Conservation (phyloP, 768 basidiomycete genomes). For the Rhizopogon salebrosus region DNA sequence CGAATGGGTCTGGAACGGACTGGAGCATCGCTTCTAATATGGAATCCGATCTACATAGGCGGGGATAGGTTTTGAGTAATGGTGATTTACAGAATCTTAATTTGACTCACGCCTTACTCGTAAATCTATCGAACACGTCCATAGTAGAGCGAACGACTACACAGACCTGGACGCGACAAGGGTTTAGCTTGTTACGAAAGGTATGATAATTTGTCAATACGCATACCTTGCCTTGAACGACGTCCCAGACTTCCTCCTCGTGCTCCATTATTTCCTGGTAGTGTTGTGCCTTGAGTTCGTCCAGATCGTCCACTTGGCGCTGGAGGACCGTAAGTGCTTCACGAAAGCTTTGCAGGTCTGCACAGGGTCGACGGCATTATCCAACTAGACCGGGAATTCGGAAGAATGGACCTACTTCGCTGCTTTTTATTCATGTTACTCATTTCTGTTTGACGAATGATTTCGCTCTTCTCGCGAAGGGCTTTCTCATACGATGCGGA, state of each 20-base stretch:
- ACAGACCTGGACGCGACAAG: slow-evolving; percentile 47
- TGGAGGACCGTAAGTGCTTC: slow-evolving; percentile 79
- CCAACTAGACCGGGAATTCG: slow-evolving; percentile 2
- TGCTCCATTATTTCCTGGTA: slow-evolving; percentile 88
- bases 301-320: slow-evolving; percentile 86
- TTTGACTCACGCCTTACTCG: slow-evolving; percentile 70
- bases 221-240: slow-evolving; percentile 75
- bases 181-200: slow-evolving; percentile 10
- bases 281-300: slow-evolving; percentile 78
- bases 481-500: slow-evolving; percentile 79
- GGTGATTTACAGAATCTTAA: slow-evolving; percentile 3
- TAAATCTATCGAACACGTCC: slow-evolving; percentile 87
- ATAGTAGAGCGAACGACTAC: slow-evolving; percentile 85
- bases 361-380: slow-evolving; percentile 6
- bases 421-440: slow-evolving; percentile 81
- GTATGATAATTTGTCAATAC: neutral
- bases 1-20: slow-evolving; percentile 88
- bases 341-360: slow-evolving; percentile 86
- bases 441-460: slow-evolving; percentile 82
- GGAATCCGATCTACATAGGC: slow-evolving; percentile 66
- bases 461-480: slow-evolving; percentile 75
- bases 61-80: slow-evolving; percentile 9
- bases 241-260: slow-evolving; percentile 95
- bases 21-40: slow-evolving; percentile 88
- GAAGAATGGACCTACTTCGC: slow-evolving; percentile 54